A percentile compares a stretch with the other conserved stretches of the same genome.
These are phyloP conservation scores for Suillus occidentalis DNA, from an alignment of 768 basidiomycete species.

Conservation along the genomic window DNA sequence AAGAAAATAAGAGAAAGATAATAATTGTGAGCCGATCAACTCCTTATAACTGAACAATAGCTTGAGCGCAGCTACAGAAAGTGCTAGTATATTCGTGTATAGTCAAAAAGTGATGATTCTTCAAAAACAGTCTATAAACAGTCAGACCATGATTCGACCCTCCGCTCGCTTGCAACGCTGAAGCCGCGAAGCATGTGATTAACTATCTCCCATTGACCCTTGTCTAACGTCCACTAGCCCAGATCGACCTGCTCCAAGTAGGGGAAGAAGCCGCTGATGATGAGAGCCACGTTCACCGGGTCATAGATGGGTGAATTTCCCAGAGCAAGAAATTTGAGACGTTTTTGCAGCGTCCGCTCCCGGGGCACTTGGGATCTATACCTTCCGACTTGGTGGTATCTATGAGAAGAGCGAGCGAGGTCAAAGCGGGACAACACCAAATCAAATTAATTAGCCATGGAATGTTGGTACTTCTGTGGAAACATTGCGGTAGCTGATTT, in stretches of 20 bases:
- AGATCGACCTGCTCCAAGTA: constrained; percentile 20
- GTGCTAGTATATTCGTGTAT: neutral
- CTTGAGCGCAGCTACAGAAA: neutral
- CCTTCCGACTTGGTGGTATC: constrained; percentile 12
- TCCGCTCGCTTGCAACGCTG: neutral
- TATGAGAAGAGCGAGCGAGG: constrained; percentile 21
- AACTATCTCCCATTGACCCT: neutral
- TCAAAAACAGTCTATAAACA: neutral
- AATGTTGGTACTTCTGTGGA: constrained; percentile 20
- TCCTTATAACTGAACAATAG: neutral
- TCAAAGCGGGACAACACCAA: constrained; percentile 16
- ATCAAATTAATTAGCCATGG: constrained; percentile 13
- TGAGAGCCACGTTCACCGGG: constrained; percentile 14
- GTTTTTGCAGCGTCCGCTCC: neutral
- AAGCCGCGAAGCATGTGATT: neutral
- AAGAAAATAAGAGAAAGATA: neutral
- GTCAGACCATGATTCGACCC: neutral
- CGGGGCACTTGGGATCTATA: neutral
- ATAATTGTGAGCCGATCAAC: neutral
- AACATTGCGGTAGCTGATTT: too few relatives aligned
- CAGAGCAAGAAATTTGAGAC: constrained; percentile 10
- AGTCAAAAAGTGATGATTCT: neutral
- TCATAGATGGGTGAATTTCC: constrained; percentile 22
- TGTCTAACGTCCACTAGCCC: too few relatives aligned
- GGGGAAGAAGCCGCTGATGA: constrained; percentile 18